Conservation (phyloP, 495 filamentous ascomycete species). For the Penicillium salamii region DNA sequence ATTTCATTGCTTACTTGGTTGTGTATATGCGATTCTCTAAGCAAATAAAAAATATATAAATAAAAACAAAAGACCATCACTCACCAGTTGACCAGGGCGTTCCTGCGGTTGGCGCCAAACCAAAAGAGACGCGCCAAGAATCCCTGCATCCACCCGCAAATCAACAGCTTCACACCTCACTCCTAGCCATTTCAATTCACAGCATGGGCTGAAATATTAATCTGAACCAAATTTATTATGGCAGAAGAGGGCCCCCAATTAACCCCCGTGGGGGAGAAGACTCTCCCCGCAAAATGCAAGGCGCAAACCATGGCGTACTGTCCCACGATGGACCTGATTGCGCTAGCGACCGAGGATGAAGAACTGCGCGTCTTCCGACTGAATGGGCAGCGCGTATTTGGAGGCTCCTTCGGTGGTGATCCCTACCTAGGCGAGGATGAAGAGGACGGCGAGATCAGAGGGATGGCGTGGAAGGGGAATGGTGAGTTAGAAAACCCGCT, state of each 20-base stretch:
- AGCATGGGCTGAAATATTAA: slow-evolving; percentile 21
- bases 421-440: slow-evolving; percentile 49
- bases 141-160: slow-evolving; percentile 23
- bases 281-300: slow-evolving; percentile 53
- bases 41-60: too few species aligned
- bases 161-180: slow-evolving; percentile 19
- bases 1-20: too few species aligned
- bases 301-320: slow-evolving; percentile 64
- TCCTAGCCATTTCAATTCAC: slow-evolving; percentile 6
- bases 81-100: too few species aligned
- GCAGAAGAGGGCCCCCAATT: slow-evolving; percentile 34
- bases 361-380: slow-evolving; percentile 63
- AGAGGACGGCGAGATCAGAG: slow-evolving; percentile 49
- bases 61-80: background rate
- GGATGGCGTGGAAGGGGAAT: slow-evolving; percentile 74
- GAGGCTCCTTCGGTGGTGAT: slow-evolving; percentile 48
- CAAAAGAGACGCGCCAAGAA: slow-evolving; percentile 32
- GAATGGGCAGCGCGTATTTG: slow-evolving; percentile 68
- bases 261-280: slow-evolving; percentile 53
- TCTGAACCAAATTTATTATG: slow-evolving; percentile 15
- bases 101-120: background rate
- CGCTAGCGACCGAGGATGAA: slow-evolving; percentile 63
- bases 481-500: slow-evolving; percentile 46
- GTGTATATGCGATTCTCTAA: too few species aligned
- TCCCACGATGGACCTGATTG: slow-evolving; percentile 78